phyloP scores from a whole-genome alignment of 345 rosid genomes.

The Mangifera indica region DNA sequence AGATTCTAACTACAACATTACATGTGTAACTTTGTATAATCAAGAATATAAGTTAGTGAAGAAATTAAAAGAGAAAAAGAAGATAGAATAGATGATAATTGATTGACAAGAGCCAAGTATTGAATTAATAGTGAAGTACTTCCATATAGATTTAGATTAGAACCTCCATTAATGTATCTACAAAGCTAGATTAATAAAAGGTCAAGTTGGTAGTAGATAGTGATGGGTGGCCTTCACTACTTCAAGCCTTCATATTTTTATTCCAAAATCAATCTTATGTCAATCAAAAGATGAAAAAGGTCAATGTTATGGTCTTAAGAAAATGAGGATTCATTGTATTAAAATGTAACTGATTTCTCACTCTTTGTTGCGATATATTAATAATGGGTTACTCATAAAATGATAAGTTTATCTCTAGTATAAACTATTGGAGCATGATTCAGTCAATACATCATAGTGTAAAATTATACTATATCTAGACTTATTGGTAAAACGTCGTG shows the following conservation, averaged over 20 bases:
- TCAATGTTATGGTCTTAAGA: not conserved
- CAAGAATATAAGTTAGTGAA: not conserved
- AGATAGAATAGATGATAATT: not conserved
- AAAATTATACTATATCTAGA: too few species aligned
- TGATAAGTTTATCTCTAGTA: too few species aligned
- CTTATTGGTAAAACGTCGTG: too few species aligned
- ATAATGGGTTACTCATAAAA: too few species aligned
- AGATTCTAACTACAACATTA: not conserved
- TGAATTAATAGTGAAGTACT: not conserved
- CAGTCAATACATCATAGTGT: too few species aligned
- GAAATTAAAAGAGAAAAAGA: not conserved
- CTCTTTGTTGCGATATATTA: too few species aligned
- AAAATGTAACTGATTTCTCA: too few species aligned
- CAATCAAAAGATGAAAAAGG: not conserved
- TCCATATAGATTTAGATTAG: not conserved
- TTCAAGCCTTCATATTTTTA: not conserved
- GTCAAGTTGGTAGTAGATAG: conserved; percentile 1
- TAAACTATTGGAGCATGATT: too few species aligned
- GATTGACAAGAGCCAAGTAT: not conserved
- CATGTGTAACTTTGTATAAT: not conserved
- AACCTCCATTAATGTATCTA: not conserved
- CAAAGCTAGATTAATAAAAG: not conserved
- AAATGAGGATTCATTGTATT: not conserved
- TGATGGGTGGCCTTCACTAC: not conserved
- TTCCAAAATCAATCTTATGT: not conserved